A percentile compares a stretch with the other conserved stretches of the same genome.
phyloP scores from a whole-genome alignment of 768 basidiomycete genomes.

The Termitomyces sp. region DNA sequence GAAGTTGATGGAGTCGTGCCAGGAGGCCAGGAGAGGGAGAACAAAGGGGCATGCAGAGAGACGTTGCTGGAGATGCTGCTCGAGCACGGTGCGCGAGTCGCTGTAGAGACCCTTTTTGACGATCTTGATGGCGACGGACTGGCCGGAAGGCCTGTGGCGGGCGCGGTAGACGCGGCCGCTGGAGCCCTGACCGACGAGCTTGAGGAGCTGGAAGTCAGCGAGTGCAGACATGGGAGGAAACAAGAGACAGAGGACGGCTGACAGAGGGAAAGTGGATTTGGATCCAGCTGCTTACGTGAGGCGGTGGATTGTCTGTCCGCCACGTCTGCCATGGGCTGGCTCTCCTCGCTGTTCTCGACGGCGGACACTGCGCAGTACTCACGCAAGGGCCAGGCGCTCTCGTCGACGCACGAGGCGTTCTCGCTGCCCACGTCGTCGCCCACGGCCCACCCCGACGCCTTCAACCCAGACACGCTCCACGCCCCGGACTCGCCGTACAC shows the following conservation, averaged over 20 bases:
- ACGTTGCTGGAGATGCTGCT: neutral
- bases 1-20: constrained; percentile 5
- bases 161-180: constrained; percentile 3
- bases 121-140: constrained; percentile 5
- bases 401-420: constrained; percentile 83
- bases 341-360: constrained; percentile 55
- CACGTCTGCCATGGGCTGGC: constrained; percentile 58
- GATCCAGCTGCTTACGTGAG: constrained; percentile 6
- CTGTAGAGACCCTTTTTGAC: neutral
- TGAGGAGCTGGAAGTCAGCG: neutral
- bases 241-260: neutral
- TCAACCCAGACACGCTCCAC: constrained; percentile 46
- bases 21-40: constrained; percentile 1
- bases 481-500: constrained; percentile 57
- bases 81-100: neutral
- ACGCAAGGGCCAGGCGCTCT: constrained; percentile 61
- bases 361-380: constrained; percentile 39
- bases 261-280: too few relatives aligned
- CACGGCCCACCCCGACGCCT: constrained; percentile 38
- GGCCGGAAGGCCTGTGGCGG: neutral
- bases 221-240: too few relatives aligned
- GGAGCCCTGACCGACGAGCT: constrained; percentile 1
- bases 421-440: constrained; percentile 76
- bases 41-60: neutral
- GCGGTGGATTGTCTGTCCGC: neutral